phyloP scores from a whole-genome alignment of 495 filamentous ascomycete genomes.

The Penicillium subrubescens region DNA sequence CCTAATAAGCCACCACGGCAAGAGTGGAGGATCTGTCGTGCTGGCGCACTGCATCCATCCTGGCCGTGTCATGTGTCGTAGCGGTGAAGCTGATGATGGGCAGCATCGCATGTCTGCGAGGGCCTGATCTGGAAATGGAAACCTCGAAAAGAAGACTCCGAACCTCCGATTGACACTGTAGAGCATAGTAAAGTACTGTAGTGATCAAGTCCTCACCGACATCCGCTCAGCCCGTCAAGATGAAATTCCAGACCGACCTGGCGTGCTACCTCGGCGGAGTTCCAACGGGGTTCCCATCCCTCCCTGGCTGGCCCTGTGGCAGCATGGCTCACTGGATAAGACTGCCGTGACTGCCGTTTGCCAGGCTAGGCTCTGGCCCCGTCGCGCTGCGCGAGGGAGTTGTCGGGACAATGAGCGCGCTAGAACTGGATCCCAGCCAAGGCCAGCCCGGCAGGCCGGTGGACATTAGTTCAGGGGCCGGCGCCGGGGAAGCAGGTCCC shows the following conservation, averaged over 20 bases:
- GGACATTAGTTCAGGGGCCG: conserved; percentile 34
- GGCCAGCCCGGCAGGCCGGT: conserved; percentile 21
- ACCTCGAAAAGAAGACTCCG: background rate
- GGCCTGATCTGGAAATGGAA: background rate
- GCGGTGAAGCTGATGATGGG: conserved; percentile 22
- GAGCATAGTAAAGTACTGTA: background rate
- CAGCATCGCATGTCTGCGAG: background rate
- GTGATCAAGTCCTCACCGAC: conserved; percentile 22
- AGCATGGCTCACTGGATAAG: no score
- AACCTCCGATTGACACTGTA: background rate
- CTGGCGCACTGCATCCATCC: conserved; percentile 4
- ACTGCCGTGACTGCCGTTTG: no score
- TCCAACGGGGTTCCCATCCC: background rate
- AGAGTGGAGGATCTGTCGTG: conserved; percentile 2
- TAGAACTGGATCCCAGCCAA: conserved; percentile 12
- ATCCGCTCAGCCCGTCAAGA: conserved; percentile 8
- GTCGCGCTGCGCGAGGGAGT: conserved; percentile 17
- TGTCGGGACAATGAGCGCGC: conserved; percentile 30
- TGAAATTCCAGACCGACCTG: conserved; percentile 31
- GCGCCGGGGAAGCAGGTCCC: conserved; percentile 35
- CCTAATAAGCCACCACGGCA: background rate
- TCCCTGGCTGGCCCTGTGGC: background rate
- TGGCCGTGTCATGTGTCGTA: conserved; percentile 7
- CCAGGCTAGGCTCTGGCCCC: background rate
- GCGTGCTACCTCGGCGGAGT: conserved; percentile 13